Evolutionary conservation across 805 yeast species (phyloP), one percentile per base, ranked within the genome.

Genomic region (Cyberlindnera xishuangbannaensis): DNA sequence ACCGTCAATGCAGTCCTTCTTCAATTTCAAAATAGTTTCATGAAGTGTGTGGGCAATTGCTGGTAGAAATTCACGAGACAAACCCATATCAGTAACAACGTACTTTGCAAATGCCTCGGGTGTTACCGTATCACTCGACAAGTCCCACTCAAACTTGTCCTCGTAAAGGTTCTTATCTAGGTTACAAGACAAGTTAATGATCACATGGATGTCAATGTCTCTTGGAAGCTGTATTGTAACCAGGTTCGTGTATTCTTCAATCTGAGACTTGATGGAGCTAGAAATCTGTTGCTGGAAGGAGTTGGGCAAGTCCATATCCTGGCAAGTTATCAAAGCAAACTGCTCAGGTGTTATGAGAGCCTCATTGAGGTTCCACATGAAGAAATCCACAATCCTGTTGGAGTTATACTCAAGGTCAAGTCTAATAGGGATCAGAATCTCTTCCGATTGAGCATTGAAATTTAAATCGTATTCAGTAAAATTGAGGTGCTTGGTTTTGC

Each of bases 71-170:
- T 92, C 98, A 28, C 85, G 71, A 2, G 80, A 64, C 20, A 92
- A 61, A 0, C 96, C 96, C 57, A 92, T 56, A 50, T 92, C 98
- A 25, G 75, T 69, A 4, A 85, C 96, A 3, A 90, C 86, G 7
- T 72, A 70, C 38, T 68, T 71, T 0, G 97, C 95, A 64, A 92
- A 92, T 33, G 62, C 62, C 54, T 87, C 95, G 0, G 98, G 97
- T 5, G 57, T 45, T 3, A 56, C 43, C 23, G 52, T 34, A 22
- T 62, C 67, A 41, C 62, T 69, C 7, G 62, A 51, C 27, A 92
- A 64, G 51, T 92, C 94, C 97, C 97, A 90, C 59, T 92, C 97
- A 44, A 92, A 81, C 55, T 83, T 82, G 58, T 92, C 98, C 47
- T 87, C 95, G 50, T 78, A 87, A 26, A 88, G 69, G 47, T 78